Percentiles rank a stretch among this genome's conserved stretches.
phyloP scores from a whole-genome alignment of 257 asterid species.

The Paraleonurus japonicus region DNA sequence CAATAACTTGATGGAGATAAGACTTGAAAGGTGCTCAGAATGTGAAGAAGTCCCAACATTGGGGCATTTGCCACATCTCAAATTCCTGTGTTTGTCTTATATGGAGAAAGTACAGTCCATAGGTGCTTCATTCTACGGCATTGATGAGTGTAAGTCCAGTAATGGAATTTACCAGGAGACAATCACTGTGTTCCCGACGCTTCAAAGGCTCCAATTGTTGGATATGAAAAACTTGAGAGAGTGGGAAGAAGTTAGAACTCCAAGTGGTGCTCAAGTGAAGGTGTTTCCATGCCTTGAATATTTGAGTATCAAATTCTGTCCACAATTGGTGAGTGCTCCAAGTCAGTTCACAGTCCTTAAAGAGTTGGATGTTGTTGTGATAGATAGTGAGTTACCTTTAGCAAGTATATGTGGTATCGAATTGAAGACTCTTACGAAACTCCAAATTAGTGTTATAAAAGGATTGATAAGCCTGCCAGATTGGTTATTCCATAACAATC shows the following conservation, averaged over 20 bases:
- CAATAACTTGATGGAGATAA: background rate
- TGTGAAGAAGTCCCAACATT: background rate
- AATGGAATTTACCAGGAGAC: no score
- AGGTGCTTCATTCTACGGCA: no score
- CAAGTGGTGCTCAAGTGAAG: no score
- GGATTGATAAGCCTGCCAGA: background rate
- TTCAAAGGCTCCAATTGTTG: background rate
- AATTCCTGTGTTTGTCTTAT: background rate
- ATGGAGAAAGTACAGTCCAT: no score
- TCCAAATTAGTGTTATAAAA: background rate
- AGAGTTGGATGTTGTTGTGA: background rate
- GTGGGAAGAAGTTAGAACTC: background rate
- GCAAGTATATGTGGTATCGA: background rate
- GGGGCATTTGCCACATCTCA: background rate
- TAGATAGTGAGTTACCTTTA: background rate
- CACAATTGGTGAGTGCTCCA: no score
- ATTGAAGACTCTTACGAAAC: background rate
- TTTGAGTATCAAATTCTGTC: no score
- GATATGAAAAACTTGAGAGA: background rate
- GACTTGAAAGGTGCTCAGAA: background rate
- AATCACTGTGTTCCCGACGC: no score
- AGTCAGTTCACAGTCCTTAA: no score
- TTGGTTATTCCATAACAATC: background rate
- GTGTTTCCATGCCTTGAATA: no score
- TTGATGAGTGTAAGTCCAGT: no score